These are phyloP conservation scores for Saraca asoca DNA, from an alignment of 331 rosid species.

Conservation along the genomic window DNA sequence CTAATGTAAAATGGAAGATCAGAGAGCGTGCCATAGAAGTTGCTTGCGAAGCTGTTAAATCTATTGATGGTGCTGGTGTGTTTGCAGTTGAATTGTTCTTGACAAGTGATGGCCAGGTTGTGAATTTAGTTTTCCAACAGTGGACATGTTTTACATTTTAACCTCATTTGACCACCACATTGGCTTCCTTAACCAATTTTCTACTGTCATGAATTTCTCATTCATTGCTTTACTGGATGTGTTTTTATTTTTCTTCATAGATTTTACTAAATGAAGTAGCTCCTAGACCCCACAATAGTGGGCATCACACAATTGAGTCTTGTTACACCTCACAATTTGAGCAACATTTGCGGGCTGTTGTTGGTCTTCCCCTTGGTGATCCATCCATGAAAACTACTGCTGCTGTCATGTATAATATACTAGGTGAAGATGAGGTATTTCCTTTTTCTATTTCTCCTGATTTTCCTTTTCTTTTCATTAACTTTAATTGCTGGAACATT, in stretches of 20 bases:
- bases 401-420: conserved; percentile 79
- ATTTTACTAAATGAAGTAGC: conserved; percentile 89
- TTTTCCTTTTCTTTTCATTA: too few species aligned
- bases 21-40: conserved; percentile 61
- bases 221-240: too few species aligned
- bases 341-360: conserved; percentile 89
- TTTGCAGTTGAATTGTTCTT: conserved; percentile 84
- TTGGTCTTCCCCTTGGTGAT: conserved; percentile 91
- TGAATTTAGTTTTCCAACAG: conserved; percentile 29
- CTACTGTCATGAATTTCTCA: too few species aligned
- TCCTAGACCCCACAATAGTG: conserved; percentile 90
- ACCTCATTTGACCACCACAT: too few species aligned
- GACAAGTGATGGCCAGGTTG: conserved; percentile 67
- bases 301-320: conserved; percentile 86
- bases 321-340: conserved; percentile 86
- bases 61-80: conserved; percentile 83
- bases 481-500: too few species aligned
- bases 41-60: conserved; percentile 66
- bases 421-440: conserved; percentile 82
- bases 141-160: neutral
- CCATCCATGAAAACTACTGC: conserved; percentile 82
- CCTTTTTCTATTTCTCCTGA: too few species aligned
- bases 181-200: too few species aligned
- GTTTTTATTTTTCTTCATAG: conserved; percentile 38
- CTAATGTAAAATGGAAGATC: conserved; percentile 62